Evolutionary conservation across 2,329 filamentous ascomycete genomes (phyloP).

Genomic region (Penicillium paneum): DNA sequence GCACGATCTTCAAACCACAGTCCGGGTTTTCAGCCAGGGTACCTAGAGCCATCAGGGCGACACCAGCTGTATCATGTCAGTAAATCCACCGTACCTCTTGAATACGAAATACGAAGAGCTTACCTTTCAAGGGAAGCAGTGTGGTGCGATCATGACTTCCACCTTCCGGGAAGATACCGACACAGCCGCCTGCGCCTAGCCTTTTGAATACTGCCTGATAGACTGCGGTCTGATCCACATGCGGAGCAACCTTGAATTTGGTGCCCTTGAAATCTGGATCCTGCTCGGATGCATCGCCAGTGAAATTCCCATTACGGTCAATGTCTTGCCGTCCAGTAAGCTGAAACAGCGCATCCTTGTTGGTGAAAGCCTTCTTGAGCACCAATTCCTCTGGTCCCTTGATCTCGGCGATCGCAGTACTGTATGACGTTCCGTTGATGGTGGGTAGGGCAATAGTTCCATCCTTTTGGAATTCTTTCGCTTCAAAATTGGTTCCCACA

Average conservation of each 20-base stretch:
- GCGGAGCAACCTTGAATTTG: slow-evolving; percentile 82
- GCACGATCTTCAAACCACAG: slow-evolving; percentile 89
- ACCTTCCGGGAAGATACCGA: slow-evolving; percentile 96
- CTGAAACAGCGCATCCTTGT: slow-evolving; percentile 70
- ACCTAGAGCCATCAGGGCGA: slow-evolving; percentile 96
- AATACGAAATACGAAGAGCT: neutral
- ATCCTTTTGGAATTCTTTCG: slow-evolving; percentile 66
- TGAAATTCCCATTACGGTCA: slow-evolving; percentile 62
- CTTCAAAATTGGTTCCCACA: slow-evolving; percentile 77
- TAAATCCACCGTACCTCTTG: neutral
- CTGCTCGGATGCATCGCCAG: slow-evolving; percentile 52
- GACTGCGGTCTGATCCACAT: slow-evolving; percentile 89
- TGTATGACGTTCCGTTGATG: slow-evolving; percentile 75
- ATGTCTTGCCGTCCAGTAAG: slow-evolving; percentile 77
- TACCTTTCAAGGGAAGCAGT: slow-evolving; percentile 78
- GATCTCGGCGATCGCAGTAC: slow-evolving; percentile 79
- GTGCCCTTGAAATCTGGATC: slow-evolving; percentile 67
- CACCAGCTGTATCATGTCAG: slow-evolving; percentile 60
- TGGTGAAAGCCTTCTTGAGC: slow-evolving; percentile 83
- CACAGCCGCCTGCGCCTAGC: slow-evolving; percentile 76
- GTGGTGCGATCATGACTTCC: slow-evolving; percentile 94
- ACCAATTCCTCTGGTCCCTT: slow-evolving; percentile 74
- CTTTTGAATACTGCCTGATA: slow-evolving; percentile 90
- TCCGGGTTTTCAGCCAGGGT: slow-evolving; percentile 80
- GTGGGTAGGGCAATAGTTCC: slow-evolving; percentile 85